Conservation (phyloP, 495 filamentous ascomycete genomes). For the Aspergillus diversus region DNA sequence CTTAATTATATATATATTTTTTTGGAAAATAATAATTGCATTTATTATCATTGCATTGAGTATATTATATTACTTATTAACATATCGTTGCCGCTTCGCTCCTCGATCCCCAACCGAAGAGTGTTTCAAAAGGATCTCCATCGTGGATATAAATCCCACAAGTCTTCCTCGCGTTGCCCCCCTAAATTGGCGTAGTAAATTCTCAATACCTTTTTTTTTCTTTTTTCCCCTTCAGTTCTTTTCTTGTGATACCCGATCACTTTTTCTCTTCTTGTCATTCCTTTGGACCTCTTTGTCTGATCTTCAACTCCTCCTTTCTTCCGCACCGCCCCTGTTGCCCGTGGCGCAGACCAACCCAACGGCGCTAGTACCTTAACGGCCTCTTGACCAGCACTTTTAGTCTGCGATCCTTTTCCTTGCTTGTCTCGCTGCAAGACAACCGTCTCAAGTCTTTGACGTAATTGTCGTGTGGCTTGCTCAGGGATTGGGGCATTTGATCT, state of each 20-base stretch:
- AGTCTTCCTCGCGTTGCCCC: background rate
- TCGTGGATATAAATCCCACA: conserved; percentile 13
- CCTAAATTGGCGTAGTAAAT: background rate
- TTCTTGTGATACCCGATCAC: background rate
- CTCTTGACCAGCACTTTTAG: conserved; percentile 20
- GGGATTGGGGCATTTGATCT: conserved; percentile 22
- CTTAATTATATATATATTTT: conserved; percentile 11
- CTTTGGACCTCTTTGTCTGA: conserved; percentile 5
- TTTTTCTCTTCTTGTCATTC: conserved; percentile 10
- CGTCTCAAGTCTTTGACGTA: conserved; percentile 29
- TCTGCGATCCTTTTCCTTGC: conserved; percentile 22
- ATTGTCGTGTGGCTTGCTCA: conserved; percentile 26
- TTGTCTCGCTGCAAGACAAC: conserved; percentile 28
- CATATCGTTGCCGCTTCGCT: background rate
- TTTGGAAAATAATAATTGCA: background rate
- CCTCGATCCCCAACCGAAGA: conserved; percentile 5
- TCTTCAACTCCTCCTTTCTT: conserved; percentile 18
- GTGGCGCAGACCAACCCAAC: conserved; percentile 30
- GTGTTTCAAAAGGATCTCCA: conserved; percentile 8
- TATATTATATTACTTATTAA: too few relatives aligned
- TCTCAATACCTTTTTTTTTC: background rate
- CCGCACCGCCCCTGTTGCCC: conserved; percentile 17
- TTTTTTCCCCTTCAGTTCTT: background rate
- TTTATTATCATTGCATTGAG: conserved; percentile 10
- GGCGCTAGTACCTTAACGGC: conserved; percentile 24